These are phyloP conservation scores for Chaetomiaceae sp. DNA, from an alignment of 2,329 filamentous ascomycete species.

Conservation along the genomic window DNA sequence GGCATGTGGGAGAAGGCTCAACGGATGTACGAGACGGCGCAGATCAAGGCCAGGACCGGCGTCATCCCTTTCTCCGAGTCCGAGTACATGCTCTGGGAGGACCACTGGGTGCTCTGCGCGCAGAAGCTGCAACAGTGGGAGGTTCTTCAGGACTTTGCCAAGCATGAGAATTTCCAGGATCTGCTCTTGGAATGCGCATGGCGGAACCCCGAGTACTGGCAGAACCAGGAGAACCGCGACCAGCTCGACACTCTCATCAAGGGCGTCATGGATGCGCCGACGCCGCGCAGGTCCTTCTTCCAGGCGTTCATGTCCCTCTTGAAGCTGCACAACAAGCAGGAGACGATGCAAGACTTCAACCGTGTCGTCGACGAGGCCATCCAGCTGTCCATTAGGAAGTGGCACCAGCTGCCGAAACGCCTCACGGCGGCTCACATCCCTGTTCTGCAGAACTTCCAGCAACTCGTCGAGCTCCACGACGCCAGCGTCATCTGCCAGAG, in stretches of 20 bases:
- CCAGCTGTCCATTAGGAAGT: constrained; percentile 94
- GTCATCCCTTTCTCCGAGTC: constrained; percentile 94
- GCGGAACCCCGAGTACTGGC: constrained; percentile 95
- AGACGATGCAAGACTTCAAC: constrained; percentile 75
- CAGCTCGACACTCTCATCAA: constrained; percentile 92
- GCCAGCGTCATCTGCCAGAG: constrained; percentile 95
- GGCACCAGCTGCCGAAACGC: constrained; percentile 93
- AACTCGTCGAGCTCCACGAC: constrained; percentile 94
- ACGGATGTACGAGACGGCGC: constrained; percentile 90
- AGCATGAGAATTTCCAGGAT: constrained; percentile 98
- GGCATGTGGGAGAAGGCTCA: constrained; percentile 99
- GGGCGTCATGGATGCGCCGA: constrained; percentile 95
- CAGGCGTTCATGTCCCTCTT: constrained; percentile 96
- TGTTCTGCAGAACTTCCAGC: constrained; percentile 94
- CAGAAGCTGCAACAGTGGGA: constrained; percentile 99
- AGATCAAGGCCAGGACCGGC: constrained; percentile 93
- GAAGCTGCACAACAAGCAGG: constrained; percentile 87
- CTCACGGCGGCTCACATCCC: constrained; percentile 95
- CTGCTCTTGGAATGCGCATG: constrained; percentile 91
- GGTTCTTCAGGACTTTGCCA: constrained; percentile 93
- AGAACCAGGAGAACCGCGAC: constrained; percentile 77
- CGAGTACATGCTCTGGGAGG: constrained; percentile 99
- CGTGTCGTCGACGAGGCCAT: constrained; percentile 94
- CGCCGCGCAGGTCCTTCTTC: constrained; percentile 91
- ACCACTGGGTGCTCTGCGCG: constrained; percentile 96